These are phyloP conservation scores for Trichothecium roseum DNA, from an alignment of 2,329 filamentous ascomycete species.

Conservation along the genomic window DNA sequence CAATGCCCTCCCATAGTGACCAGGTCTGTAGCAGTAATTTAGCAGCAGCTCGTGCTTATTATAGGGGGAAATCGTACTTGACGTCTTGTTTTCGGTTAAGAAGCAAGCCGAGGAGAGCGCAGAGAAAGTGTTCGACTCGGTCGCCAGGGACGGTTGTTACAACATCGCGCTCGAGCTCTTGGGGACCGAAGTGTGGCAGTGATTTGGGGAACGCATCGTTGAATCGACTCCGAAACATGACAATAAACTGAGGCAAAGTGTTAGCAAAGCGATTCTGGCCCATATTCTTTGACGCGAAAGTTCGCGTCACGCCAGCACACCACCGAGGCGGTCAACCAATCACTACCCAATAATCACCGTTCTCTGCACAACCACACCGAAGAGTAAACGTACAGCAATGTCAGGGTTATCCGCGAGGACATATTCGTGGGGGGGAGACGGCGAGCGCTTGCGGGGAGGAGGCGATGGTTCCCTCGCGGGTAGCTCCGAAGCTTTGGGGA, in stretches of 20 bases:
- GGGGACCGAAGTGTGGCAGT: conserved; percentile 80
- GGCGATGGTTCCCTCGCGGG: conserved; percentile 50
- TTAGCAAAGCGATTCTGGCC: conserved; percentile 17
- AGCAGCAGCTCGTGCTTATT: neutral
- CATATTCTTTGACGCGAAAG: conserved; percentile 32
- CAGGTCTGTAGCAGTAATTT: conserved; percentile 48
- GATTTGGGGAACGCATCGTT: conserved; percentile 81
- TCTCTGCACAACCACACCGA: conserved; percentile 11
- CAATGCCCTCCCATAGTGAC: conserved; percentile 84
- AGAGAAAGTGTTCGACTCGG: conserved; percentile 78
- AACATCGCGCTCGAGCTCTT: conserved; percentile 86
- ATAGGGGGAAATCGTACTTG: conserved; percentile 55
- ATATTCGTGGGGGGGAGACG: conserved; percentile 85
- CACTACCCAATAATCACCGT: neutral
- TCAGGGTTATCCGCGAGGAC: conserved; percentile 83
- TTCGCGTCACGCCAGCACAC: conserved; percentile 37
- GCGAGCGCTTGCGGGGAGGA: conserved; percentile 65
- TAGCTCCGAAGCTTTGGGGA: conserved; percentile 44
- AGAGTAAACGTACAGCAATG: conserved; percentile 67
- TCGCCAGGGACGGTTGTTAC: conserved; percentile 69
- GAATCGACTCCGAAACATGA: conserved; percentile 96
- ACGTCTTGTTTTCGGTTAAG: conserved; percentile 98
- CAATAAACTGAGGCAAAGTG: conserved; percentile 63
- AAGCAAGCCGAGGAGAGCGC: conserved; percentile 76
- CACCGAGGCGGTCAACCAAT: conserved; percentile 17